Evolutionary conservation across 176 grass and related monocot species (phyloP).

Genomic region (Cenchrus americanus): DNA sequence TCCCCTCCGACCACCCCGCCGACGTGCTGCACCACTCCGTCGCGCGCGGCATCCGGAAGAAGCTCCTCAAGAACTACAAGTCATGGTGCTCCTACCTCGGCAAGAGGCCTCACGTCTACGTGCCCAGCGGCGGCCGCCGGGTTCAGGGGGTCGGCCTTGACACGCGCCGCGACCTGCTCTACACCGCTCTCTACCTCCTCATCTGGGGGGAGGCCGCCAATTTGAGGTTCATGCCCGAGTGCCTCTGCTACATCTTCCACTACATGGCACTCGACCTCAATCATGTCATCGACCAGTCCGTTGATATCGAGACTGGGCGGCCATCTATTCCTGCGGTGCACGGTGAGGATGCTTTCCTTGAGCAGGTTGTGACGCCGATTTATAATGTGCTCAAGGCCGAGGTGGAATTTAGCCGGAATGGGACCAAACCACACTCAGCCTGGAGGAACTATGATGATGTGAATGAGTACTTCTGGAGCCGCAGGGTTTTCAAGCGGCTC

Average conservation of each 20-base stretch:
- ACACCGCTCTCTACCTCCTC: slow-evolving; percentile 83
- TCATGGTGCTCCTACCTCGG: slow-evolving; percentile 85
- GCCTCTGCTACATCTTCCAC: slow-evolving; percentile 95
- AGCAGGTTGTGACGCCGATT: slow-evolving; percentile 72
- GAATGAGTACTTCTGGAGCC: slow-evolving; percentile 97
- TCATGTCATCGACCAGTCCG: slow-evolving; percentile 62
- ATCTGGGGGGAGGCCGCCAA: slow-evolving; percentile 97
- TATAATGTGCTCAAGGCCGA: slow-evolving; percentile 64
- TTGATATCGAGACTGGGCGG: slow-evolving; percentile 47
- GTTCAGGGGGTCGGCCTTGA: slow-evolving; percentile 26
- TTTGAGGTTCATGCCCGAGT: slow-evolving; percentile 89
- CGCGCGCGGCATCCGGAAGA: slow-evolving; percentile 64
- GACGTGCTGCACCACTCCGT: slow-evolving; percentile 63
- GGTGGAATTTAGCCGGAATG: slow-evolving; percentile 64
- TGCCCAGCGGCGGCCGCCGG: slow-evolving; percentile 22
- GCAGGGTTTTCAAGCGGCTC: slow-evolving; percentile 64
- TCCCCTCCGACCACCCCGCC: slow-evolving; percentile 36
- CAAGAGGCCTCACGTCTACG: slow-evolving; percentile 54
- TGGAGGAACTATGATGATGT: slow-evolving; percentile 99
- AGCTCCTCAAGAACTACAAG: slow-evolving; percentile 82
- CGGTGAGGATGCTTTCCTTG: slow-evolving; percentile 79
- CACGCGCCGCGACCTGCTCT: slow-evolving; percentile 71
- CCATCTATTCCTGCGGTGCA: slow-evolving; percentile 52
- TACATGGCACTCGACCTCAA: slow-evolving; percentile 83
- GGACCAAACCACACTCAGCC: slow-evolving; percentile 76